These are phyloP conservation scores for barrel medic (Medicago truncatula) DNA, from an alignment of 306 rosid species.

Conservation along the genomic window MtrunA17r5.0-ANR NC_053044.1:26469001-26469500, in stretches of 20 bases:
- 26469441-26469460: constrained; percentile 37
- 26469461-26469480: constrained; percentile 1
- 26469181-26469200: constrained; percentile 45
- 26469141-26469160: constrained; percentile 46
- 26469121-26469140: constrained; percentile 37
- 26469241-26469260: constrained; percentile 55
- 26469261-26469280: constrained; percentile 51
- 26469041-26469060: no score
- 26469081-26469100: constrained; percentile 31
- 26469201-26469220: constrained; percentile 34
- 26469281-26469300: constrained; percentile 48
- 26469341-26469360: constrained; percentile 51
- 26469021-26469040: no score
- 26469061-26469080: constrained; percentile 53
- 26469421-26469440: constrained; percentile 46
- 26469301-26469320: constrained; percentile 48
- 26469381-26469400: constrained; percentile 56
- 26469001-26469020: no score
- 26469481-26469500: not conserved
- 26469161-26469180: constrained; percentile 52
- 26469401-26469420: constrained; percentile 36
- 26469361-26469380: constrained; percentile 52
- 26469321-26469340: constrained; percentile 60
- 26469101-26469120: constrained; percentile 14
- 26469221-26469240: constrained; percentile 56